A percentile compares a stretch with the other conserved stretches of the same genome.
phyloP scores from a whole-genome alignment of 306 rosid genomes.

The Ormosia semicastrata region DNA sequence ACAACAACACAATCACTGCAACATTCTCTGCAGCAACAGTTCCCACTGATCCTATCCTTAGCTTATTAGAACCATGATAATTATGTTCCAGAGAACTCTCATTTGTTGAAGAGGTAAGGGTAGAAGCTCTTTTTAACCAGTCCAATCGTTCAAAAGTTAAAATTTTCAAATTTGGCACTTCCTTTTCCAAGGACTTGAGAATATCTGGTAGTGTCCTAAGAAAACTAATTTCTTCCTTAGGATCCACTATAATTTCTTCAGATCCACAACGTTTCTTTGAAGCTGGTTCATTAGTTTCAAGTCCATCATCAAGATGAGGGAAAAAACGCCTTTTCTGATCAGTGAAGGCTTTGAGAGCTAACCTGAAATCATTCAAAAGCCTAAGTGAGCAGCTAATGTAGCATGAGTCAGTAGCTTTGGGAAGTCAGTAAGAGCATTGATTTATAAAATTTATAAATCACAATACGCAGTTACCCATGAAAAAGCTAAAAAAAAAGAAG shows the following conservation, averaged over 20 bases:
- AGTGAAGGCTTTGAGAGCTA: constrained; percentile 95
- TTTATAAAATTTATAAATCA: not conserved
- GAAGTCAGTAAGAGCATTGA: not conserved
- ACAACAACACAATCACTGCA: constrained; percentile 70
- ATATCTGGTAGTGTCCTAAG: constrained; percentile 56
- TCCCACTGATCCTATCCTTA: constrained; percentile 54
- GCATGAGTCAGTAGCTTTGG: constrained; percentile 16
- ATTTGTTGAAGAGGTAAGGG: constrained; percentile 53
- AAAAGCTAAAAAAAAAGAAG: too few relatives aligned
- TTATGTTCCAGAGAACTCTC: constrained; percentile 58
- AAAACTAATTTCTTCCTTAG: constrained; percentile 57
- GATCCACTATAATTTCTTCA: constrained; percentile 43
- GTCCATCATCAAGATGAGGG: constrained; percentile 81
- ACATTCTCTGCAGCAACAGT: constrained; percentile 56
- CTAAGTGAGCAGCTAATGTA: constrained; percentile 22
- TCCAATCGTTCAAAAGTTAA: constrained; percentile 73
- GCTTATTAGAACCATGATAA: constrained; percentile 62
- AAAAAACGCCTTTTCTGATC: constrained; percentile 88
- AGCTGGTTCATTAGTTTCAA: constrained; percentile 45
- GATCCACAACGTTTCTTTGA: constrained; percentile 58
- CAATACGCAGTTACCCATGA: not conserved
- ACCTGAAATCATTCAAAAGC: constrained; percentile 49
- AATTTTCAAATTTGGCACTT: constrained; percentile 63
- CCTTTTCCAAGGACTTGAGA: constrained; percentile 66
- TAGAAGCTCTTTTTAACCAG: constrained; percentile 85